phyloP scores from a whole-genome alignment of 176 grass and related monocot species.

The Eremochloa ophiuroides region DNA sequence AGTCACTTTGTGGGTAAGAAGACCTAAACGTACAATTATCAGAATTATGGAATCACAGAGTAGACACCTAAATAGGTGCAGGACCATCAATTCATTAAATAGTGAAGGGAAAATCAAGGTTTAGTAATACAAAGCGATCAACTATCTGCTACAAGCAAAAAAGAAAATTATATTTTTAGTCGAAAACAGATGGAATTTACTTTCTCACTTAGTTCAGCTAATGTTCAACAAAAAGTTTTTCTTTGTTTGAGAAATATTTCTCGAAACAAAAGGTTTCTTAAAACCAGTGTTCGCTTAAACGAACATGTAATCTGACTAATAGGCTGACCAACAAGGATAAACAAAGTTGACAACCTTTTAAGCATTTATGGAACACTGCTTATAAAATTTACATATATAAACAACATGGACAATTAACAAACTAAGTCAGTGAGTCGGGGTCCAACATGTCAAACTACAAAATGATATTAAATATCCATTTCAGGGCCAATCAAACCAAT shows the following conservation, averaged over 20 bases:
- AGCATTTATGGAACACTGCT: not conserved
- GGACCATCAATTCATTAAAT: not conserved
- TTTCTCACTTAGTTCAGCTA: slow-evolving; percentile 14
- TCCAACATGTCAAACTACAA: slow-evolving; percentile 12
- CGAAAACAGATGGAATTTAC: not conserved
- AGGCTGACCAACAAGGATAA: not conserved
- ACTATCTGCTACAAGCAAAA: not conserved
- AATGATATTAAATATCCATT: slow-evolving; percentile 12
- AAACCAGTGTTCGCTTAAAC: not conserved
- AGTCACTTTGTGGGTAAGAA: slow-evolving; percentile 7
- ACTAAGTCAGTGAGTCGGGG: not conserved
- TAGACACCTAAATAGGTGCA: not conserved
- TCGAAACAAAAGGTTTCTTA: not conserved
- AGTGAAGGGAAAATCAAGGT: not conserved
- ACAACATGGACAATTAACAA: not conserved
- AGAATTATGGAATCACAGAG: not conserved
- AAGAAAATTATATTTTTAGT: not conserved
- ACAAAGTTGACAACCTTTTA: not conserved
- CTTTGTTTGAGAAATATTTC: too few species aligned
- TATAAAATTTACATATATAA: not conserved
- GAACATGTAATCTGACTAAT: not conserved
- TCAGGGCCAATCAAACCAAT: not conserved
- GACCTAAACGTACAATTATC: not conserved
- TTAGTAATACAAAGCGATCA: not conserved
- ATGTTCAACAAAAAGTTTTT: not conserved